phyloP scores from a whole-genome alignment of 345 rosid species.

The Passiflora organensis region DNA sequence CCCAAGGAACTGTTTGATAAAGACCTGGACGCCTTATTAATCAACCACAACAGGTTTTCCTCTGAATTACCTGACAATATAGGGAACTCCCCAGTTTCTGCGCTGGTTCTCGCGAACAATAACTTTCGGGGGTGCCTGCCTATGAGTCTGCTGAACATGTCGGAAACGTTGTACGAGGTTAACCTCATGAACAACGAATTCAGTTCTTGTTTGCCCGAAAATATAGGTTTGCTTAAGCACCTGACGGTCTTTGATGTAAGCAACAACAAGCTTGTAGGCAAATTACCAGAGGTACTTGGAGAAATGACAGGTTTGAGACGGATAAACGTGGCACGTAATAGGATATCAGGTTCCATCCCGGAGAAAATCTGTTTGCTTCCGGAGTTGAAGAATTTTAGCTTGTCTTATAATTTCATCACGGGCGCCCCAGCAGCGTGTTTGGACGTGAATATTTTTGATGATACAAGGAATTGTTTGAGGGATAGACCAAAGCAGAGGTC shows the following conservation, averaged over 20 bases:
- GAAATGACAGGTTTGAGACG: conserved; percentile 48
- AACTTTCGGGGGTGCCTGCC: conserved; percentile 70
- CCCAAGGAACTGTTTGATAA: conserved; percentile 63
- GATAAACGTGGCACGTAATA: conserved; percentile 54
- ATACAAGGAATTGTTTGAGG: conserved; percentile 51
- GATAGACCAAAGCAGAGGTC: conserved; percentile 49
- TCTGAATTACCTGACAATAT: conserved; percentile 60
- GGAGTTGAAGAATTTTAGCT: conserved; percentile 51
- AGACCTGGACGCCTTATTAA: conserved; percentile 64
- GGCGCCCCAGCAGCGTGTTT: conserved; percentile 45
- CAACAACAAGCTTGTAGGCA: conserved; percentile 53
- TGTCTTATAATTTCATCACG: conserved; percentile 48
- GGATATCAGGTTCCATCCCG: conserved; percentile 56
- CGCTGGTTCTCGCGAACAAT: conserved; percentile 59
- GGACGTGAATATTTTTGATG: conserved; percentile 28
- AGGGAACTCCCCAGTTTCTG: conserved; percentile 72
- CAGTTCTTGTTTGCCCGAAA: conserved; percentile 55
- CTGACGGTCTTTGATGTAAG: conserved; percentile 63
- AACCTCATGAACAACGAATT: conserved; percentile 56
- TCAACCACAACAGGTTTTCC: conserved; percentile 63
- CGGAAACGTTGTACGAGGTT: conserved; percentile 53
- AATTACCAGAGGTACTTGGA: conserved; percentile 46
- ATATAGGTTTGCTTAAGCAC: conserved; percentile 47
- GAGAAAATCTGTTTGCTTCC: conserved; percentile 46
- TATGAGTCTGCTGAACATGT: conserved; percentile 57